phyloP scores from a whole-genome alignment of 2,329 filamentous ascomycete genomes.

The Juglanconis juglandina region DNA sequence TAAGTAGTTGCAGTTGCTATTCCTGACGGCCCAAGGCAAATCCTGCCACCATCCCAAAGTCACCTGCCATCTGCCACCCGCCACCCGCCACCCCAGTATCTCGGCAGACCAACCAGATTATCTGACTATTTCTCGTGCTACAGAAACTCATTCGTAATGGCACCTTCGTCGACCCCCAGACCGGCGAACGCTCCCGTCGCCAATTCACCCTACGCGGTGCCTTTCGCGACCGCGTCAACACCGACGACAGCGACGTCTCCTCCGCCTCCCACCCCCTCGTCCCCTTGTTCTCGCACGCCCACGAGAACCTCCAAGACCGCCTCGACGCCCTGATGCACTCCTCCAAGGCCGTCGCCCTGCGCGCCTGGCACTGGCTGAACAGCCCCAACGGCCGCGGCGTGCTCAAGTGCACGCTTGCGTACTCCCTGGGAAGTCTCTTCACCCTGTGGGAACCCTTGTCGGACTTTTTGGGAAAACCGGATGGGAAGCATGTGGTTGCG shows the following conservation, averaged over 20 bases:
- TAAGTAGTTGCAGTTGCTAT: constrained; percentile 26
- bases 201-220: constrained; percentile 70
- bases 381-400: constrained; percentile 76
- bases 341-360: constrained; percentile 34
- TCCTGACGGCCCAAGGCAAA: background rate
- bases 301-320: constrained; percentile 34
- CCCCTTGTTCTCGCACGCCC: constrained; percentile 30
- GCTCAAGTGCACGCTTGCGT: constrained; percentile 87
- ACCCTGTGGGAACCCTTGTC: constrained; percentile 78
- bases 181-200: constrained; percentile 78
- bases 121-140: constrained; percentile 13
- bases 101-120: background rate
- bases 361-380: constrained; percentile 56
- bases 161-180: constrained; percentile 81
- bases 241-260: constrained; percentile 23
- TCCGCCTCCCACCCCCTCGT: constrained; percentile 31
- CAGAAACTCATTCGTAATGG: constrained; percentile 72
- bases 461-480: constrained; percentile 71
- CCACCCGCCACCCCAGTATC: background rate
- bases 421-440: constrained; percentile 78
- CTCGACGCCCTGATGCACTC: constrained; percentile 33
- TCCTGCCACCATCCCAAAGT: too few species aligned
- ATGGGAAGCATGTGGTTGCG: constrained; percentile 90
- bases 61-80: background rate
- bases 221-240: constrained; percentile 29